phyloP scores from a whole-genome alignment of 306 rosid genomes.

The Cicer arietinum region DNA sequence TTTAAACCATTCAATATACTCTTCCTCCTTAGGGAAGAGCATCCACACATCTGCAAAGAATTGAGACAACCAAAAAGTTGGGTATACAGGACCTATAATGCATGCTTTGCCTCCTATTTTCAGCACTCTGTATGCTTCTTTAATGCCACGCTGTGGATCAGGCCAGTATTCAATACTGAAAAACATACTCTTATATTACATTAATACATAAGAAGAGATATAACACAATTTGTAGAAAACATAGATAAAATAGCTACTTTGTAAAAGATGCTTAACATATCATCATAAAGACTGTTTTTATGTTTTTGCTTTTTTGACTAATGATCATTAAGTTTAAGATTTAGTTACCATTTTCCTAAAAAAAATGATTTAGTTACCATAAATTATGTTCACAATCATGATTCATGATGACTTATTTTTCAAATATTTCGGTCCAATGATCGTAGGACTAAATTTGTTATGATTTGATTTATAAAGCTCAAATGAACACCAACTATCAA shows the following conservation, averaged over 20 bases:
- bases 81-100: slow-evolving; percentile 85
- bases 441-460: not conserved
- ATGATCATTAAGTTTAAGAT: slow-evolving; percentile 14
- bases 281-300: not conserved
- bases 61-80: slow-evolving; percentile 80
- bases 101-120: slow-evolving; percentile 88
- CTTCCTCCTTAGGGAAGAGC: slow-evolving; percentile 90
- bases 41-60: slow-evolving; percentile 91
- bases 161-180: slow-evolving; percentile 90
- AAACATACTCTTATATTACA: slow-evolving; percentile 27
- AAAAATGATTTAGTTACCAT: not conserved
- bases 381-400: not conserved
- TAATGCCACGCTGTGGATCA: slow-evolving; percentile 89
- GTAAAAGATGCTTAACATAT: not conserved
- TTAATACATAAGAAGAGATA: slow-evolving; percentile 1
- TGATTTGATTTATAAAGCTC: not conserved
- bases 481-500: not conserved
- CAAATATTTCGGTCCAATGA: not conserved
- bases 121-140: slow-evolving; percentile 83
- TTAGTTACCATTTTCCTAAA: not conserved
- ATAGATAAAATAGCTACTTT: slow-evolving; percentile 9
- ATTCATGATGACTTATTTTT: slow-evolving; percentile 4
- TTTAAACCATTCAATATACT: slow-evolving; percentile 80
- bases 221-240: not conserved
- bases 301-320: not conserved